Evolutionary conservation across 306 rosid genomes (phyloP).

Genomic region (Malus orientalis): DNA sequence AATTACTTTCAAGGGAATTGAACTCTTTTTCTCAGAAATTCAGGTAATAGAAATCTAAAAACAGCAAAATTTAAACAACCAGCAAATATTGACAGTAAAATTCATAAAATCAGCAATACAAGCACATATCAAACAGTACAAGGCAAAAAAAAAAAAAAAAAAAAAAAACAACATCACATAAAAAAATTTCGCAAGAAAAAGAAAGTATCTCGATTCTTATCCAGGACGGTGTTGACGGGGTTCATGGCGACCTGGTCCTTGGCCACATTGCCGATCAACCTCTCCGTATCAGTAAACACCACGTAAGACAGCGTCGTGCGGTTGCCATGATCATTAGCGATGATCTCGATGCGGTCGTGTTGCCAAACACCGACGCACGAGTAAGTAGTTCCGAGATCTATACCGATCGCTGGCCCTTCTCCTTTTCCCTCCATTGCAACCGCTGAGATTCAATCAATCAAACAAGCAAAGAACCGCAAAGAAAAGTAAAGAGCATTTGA

Average conservation of each 20-base stretch:
- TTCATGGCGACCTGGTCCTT: constrained; percentile 93
- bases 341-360: constrained; percentile 71
- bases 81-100: neutral
- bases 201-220: constrained; percentile 15
- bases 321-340: constrained; percentile 82
- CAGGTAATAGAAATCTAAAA: neutral
- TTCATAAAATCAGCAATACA: neutral
- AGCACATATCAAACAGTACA: neutral
- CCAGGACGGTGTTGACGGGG: constrained; percentile 72
- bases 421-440: constrained; percentile 59
- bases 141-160: neutral
- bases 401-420: constrained; percentile 78
- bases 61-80: neutral
- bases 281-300: constrained; percentile 62
- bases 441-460: neutral
- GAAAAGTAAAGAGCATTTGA: neutral
- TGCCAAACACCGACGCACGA: constrained; percentile 88
- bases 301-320: constrained; percentile 76
- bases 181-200: too few relatives aligned
- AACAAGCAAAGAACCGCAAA: neutral
- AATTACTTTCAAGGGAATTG: too few relatives aligned
- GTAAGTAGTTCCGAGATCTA: constrained; percentile 75
- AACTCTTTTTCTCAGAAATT: neutral
- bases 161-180: neutral
- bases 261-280: constrained; percentile 73